A percentile compares a stretch with the other conserved stretches of the same genome.
phyloP scores from a whole-genome alignment of 1,139 yeast species.

The Candida sojae region DNA sequence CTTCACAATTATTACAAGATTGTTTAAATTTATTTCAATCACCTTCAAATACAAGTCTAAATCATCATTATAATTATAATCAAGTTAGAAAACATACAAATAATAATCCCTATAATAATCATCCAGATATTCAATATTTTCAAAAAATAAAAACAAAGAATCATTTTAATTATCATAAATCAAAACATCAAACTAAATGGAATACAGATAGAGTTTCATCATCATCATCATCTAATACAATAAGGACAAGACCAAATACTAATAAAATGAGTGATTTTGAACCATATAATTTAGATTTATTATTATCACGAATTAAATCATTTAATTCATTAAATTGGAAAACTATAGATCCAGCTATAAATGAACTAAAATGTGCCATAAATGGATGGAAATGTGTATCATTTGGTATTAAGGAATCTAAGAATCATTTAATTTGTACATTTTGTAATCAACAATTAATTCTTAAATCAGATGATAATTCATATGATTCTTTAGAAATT shows the following conservation, averaged over 20 bases:
- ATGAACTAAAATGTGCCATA: constrained; percentile 40
- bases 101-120: constrained; percentile 18
- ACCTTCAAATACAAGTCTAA: constrained; percentile 17
- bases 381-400: constrained; percentile 46
- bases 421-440: constrained; percentile 38
- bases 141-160: constrained; percentile 35
- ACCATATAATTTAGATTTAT: constrained; percentile 31
- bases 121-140: constrained; percentile 45
- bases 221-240: background rate
- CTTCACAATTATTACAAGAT: constrained; percentile 29
- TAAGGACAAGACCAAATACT: constrained; percentile 9
- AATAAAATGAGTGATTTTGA: constrained; percentile 24
- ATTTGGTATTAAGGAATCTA: constrained; percentile 23
- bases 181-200: constrained; percentile 19
- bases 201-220: constrained; percentile 14
- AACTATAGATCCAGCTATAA: constrained; percentile 16
- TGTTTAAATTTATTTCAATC: constrained; percentile 29
- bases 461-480: constrained; percentile 24
- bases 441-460: constrained; percentile 33
- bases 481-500: constrained; percentile 5
- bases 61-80: background rate
- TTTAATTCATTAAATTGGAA: constrained; percentile 40
- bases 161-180: constrained; percentile 39
- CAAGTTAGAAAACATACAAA: background rate
- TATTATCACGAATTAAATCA: constrained; percentile 31